A percentile compares a stretch with the other conserved stretches of the same genome.
These are phyloP conservation scores for Vaucheria bursata DNA, from an alignment of 352 stramenopile species.

Conservation along the genomic window DNA sequence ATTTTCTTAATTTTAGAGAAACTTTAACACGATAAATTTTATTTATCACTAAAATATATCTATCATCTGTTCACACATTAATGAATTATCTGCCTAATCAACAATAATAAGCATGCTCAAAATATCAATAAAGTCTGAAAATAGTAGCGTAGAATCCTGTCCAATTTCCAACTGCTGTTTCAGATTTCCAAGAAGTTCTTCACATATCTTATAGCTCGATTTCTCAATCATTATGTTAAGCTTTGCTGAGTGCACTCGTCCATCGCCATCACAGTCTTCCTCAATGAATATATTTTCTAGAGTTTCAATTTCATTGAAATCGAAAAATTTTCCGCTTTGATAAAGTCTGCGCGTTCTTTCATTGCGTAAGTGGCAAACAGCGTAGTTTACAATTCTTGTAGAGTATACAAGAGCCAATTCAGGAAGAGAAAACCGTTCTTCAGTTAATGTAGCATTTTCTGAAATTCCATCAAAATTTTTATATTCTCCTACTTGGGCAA, in stretches of 20 bases:
- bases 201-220: slow-evolving; percentile 48
- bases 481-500: slow-evolving; percentile 61
- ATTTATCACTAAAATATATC: no score
- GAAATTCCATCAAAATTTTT: slow-evolving; percentile 17
- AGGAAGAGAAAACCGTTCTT: slow-evolving; percentile 60
- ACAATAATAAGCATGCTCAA: slow-evolving; percentile 66
- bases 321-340: slow-evolving; percentile 34
- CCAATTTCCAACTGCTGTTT: slow-evolving; percentile 64
- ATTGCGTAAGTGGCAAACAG: slow-evolving; percentile 58
- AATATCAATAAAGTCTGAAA: slow-evolving; percentile 73
- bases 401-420: slow-evolving; percentile 62
- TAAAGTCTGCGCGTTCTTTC: slow-evolving; percentile 18
- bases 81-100: no score
- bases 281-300: background rate
- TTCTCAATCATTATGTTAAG: background rate
- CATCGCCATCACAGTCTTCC: background rate
- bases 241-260: background rate
- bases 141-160: slow-evolving; percentile 53
- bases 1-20: no score
- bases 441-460: slow-evolving; percentile 9
- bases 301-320: slow-evolving; percentile 25
- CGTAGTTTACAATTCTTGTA: slow-evolving; percentile 64
- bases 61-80: no score
- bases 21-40: no score
- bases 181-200: slow-evolving; percentile 54